A percentile compares a stretch with the other conserved stretches of the same genome.
Conservation (phyloP, 164 flowering plant species). For the Aristolochia fimbriata region DNA sequence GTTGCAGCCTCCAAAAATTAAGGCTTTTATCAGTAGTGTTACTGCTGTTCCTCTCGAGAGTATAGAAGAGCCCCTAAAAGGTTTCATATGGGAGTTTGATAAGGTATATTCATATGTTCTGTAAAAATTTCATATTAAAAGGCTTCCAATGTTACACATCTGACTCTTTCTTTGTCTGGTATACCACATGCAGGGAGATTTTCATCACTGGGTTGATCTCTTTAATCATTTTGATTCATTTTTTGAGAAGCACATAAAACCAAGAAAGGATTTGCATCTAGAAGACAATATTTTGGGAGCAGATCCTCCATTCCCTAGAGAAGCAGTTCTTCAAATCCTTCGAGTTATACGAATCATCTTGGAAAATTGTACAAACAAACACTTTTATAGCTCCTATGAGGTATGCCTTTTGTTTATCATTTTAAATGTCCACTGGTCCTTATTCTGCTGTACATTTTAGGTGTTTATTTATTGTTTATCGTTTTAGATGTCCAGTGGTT, state of each 20-base stretch:
- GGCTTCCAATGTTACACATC: neutral
- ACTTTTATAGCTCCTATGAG: conserved; percentile 79
- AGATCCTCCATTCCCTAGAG: conserved; percentile 85
- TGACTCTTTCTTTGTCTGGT: neutral
- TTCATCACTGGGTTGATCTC: conserved; percentile 94
- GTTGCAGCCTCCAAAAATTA: conserved; percentile 82
- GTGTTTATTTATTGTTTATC: neutral
- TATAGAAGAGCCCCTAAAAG: conserved; percentile 58
- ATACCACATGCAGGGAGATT: conserved; percentile 62
- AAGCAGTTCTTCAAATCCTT: conserved; percentile 76
- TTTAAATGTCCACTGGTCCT: neutral
- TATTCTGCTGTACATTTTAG: neutral
- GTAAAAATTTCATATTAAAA: no score
- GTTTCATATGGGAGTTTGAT: conserved; percentile 83
- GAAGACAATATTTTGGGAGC: conserved; percentile 58
- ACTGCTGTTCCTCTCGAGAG: conserved; percentile 67
- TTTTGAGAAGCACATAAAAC: conserved; percentile 72
- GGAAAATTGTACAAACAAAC: conserved; percentile 88
- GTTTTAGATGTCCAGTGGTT: neutral
- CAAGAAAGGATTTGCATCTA: conserved; percentile 81
- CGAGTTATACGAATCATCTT: conserved; percentile 76
- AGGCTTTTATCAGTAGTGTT: conserved; percentile 59
- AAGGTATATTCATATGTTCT: conserved; percentile 40
- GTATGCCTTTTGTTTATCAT: conserved; percentile 22
- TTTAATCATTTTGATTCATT: conserved; percentile 86